Percentiles rank a stretch among this genome's conserved stretches.
Conservation (phyloP, 2,329 filamentous ascomycete species). For the Botrytis porri region DNA sequence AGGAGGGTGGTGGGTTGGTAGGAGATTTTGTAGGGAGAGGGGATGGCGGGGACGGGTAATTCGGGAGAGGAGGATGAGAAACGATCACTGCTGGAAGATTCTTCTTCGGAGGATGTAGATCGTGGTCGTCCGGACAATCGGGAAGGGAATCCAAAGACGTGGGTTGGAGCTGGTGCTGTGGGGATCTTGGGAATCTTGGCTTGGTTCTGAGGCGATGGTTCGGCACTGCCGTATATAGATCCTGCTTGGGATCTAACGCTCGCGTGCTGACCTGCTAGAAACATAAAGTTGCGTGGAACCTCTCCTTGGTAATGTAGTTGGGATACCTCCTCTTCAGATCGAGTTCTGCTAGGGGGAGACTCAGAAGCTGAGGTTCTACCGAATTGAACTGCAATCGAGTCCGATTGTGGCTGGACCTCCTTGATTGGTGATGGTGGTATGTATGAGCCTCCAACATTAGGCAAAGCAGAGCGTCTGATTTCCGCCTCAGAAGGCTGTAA, state of each 20-base stretch:
- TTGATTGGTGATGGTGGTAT: slow-evolving; percentile 7
- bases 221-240: neutral
- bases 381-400: neutral
- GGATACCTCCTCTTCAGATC: slow-evolving; percentile 8
- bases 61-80: neutral
- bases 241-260: slow-evolving; percentile 8
- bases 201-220: neutral
- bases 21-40: neutral
- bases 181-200: neutral
- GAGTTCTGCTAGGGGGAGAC: neutral
- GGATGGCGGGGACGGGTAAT: neutral
- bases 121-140: neutral
- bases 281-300: slow-evolving; percentile 6
- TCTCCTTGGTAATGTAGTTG: slow-evolving; percentile 1
- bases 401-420: neutral
- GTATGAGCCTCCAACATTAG: neutral
- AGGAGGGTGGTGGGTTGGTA: neutral
- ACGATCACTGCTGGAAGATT: neutral
- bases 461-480: neutral
- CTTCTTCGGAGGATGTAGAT: neutral
- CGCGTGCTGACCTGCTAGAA: neutral
- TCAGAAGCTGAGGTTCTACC: neutral
- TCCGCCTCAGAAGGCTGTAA: slow-evolving; percentile 9
- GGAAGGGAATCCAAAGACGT: slow-evolving; percentile 2
- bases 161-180: neutral